phyloP scores from a whole-genome alignment of 2,329 filamentous ascomycete genomes.

The Curvularia sp. region DNA sequence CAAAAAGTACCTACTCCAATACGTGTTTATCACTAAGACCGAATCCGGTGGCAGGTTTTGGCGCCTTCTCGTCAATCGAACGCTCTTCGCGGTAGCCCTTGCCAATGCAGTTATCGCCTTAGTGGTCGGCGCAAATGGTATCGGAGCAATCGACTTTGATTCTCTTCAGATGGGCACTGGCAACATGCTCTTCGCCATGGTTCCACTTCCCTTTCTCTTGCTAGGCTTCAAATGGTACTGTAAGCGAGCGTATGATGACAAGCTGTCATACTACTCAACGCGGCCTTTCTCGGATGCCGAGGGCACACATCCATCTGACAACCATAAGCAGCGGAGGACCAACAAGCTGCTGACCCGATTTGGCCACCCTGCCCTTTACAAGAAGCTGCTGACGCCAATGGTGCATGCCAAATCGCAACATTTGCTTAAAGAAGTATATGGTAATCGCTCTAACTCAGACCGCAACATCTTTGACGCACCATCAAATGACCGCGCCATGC shows the following conservation, averaged over 20 bases:
- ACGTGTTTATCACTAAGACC: constrained; percentile 94
- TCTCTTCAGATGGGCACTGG: constrained; percentile 25
- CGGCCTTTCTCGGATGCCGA: constrained; percentile 58
- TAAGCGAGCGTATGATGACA: constrained; percentile 73
- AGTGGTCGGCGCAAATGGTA: constrained; percentile 73
- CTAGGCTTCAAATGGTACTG: constrained; percentile 87
- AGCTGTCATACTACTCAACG: constrained; percentile 79
- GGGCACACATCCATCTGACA: constrained; percentile 54
- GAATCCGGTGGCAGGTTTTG: constrained; percentile 94
- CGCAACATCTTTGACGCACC: constrained; percentile 36
- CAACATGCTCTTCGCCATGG: constrained; percentile 69
- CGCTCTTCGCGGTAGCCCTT: constrained; percentile 80
- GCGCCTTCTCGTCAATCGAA: constrained; percentile 88
- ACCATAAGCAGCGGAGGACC: constrained; percentile 41
- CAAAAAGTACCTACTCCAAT: constrained; percentile 86
- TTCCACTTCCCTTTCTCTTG: constrained; percentile 80
- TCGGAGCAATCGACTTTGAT: constrained; percentile 51
- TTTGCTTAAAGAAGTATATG: constrained; percentile 81
- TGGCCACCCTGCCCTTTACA: constrained; percentile 89
- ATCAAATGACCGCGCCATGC: constrained; percentile 49
- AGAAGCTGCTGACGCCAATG: constrained; percentile 70
- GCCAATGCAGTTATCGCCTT: constrained; percentile 80
- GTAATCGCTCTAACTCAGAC: constrained; percentile 72
- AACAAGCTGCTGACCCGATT: constrained; percentile 78
- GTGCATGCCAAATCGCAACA: constrained; percentile 89